Conservation (phyloP, 2,329 filamentous ascomycete species). For the Verticillium isaacii region DNA sequence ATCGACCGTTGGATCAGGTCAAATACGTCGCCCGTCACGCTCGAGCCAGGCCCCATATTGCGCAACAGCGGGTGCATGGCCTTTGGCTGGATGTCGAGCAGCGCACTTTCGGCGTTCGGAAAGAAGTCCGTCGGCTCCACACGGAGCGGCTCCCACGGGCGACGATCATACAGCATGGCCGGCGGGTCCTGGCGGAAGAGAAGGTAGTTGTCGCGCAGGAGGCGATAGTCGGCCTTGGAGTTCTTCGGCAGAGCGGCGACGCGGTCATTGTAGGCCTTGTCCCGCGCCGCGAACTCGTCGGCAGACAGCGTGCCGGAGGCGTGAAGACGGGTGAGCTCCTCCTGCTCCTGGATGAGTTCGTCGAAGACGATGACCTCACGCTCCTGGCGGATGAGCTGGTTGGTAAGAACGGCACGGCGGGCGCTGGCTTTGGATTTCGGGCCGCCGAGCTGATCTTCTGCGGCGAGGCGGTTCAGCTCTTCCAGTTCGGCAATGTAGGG, state of each 20-base stretch:
- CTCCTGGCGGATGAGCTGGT: conserved; percentile 18
- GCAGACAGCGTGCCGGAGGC: conserved; percentile 11
- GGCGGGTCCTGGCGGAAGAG: conserved; percentile 44
- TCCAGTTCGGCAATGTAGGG: conserved; percentile 37
- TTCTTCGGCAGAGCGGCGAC: conserved; percentile 28
- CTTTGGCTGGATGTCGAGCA: conserved; percentile 66
- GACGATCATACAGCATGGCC: conserved; percentile 62
- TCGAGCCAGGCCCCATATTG: conserved; percentile 33
- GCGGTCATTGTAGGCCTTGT: conserved; percentile 27
- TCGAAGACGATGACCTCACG: conserved; percentile 19
- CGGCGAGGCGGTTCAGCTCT: conserved; percentile 26
- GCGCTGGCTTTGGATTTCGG: conserved; percentile 2
- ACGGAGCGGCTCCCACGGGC: conserved; percentile 64
- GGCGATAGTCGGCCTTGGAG: conserved; percentile 28
- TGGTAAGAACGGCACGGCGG: conserved; percentile 22
- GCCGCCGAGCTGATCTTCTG: conserved; percentile 7
- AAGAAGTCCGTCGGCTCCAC: conserved; percentile 59
- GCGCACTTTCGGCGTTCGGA: conserved; percentile 50
- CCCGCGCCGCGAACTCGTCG: conserved; percentile 19
- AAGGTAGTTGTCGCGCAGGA: conserved; percentile 49
- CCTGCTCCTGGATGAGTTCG: conserved; percentile 27
- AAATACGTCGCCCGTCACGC: conserved; percentile 43
- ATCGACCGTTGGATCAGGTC: conserved; percentile 46
- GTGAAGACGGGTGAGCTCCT: conserved; percentile 18
- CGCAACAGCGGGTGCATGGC: conserved; percentile 43